Evolutionary conservation across 805 yeast species (phyloP), one percentile per base, ranked within the genome.

Genomic region (Kuraishia hungarica): DNA sequence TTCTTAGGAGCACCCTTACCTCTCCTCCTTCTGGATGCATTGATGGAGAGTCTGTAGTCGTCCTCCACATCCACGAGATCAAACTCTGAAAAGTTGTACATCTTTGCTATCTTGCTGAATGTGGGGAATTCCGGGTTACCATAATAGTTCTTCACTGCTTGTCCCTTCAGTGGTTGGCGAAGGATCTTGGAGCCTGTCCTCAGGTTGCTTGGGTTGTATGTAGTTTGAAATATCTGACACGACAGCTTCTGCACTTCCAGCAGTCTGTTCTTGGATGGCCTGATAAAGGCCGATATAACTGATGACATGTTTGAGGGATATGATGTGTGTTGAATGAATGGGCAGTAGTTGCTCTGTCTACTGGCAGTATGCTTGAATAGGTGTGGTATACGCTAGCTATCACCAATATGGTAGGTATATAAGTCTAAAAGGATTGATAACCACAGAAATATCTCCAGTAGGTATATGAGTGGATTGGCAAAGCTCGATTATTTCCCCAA

Each of bases 1-100:
- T 88, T 88, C 76, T 84, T 81, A 62, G 94, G 96, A 13, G 94
- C 90, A 69, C 93, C 92, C 71, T 88, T 88, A 71, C 89, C 92
- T 81, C 94, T 87, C 79, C 87, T 84, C 76, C 84, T 87, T 70
- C 89, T 78, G 51, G 74, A 75, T 56, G 72, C 82, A 22, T 82
- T 83, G 81, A 83, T 83, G 57, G 74, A 78, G 58, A 86, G 64
- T 70, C 96, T 78, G 69, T 85, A 83, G 49, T 77, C 81, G 67
- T 88, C 96, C 57, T 80, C 82, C 54, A 86, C 87, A 61, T 87
- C 86, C 5, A 78, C 76, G 60, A 88, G 78, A 53, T 74, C 73
- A 57, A 72, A 66, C 39, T 69, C 70, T 2, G 81, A 81, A 60
- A 61, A 77, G 78, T 61, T 54, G 19, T 74, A 83, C 70, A 83